A percentile compares a stretch with the other conserved stretches of the same genome.
These are phyloP conservation scores for Suhomyces faveliae DNA, from an alignment of 805 yeast genomes.

Conservation along the genomic window DNA sequence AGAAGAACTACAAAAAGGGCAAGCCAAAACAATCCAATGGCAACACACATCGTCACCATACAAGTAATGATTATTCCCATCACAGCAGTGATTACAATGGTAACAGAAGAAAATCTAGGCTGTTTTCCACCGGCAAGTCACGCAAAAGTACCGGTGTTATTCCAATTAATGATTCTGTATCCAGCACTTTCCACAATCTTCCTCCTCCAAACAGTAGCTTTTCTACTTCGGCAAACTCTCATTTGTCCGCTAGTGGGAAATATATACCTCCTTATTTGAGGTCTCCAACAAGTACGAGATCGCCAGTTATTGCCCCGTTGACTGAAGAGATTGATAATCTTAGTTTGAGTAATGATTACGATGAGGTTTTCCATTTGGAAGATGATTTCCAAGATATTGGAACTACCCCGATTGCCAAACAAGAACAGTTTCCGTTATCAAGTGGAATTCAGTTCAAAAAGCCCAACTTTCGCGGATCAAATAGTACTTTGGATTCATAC, in stretches of 20 bases:
- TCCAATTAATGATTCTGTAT: background rate
- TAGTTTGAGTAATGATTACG: slow-evolving; percentile 26
- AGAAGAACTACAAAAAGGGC: slow-evolving; percentile 14
- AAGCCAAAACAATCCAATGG: slow-evolving; percentile 2
- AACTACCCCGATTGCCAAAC: background rate
- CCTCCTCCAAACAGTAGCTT: slow-evolving; percentile 2
- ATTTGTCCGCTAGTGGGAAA: slow-evolving; percentile 24
- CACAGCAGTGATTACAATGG: background rate
- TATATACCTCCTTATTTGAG: slow-evolving; percentile 44
- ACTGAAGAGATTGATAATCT: slow-evolving; percentile 38
- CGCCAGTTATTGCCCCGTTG: slow-evolving; percentile 34
- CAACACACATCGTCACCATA: slow-evolving; percentile 1
- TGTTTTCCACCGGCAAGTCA: slow-evolving; percentile 12
- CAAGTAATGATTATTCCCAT: slow-evolving; percentile 1
- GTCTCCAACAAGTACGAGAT: slow-evolving; percentile 32
- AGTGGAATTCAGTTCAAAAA: slow-evolving; percentile 13
- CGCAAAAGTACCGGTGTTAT: slow-evolving; percentile 6
- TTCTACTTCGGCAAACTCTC: background rate
- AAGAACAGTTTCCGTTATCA: background rate
- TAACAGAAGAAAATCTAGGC: slow-evolving; percentile 12
- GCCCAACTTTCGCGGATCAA: slow-evolving; percentile 12
- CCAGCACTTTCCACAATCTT: slow-evolving; percentile 6
- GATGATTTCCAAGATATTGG: slow-evolving; percentile 30
- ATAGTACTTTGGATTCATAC: background rate
- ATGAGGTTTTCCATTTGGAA: slow-evolving; percentile 44